These are phyloP conservation scores for Neocatenulostroma microsporum DNA, from an alignment of 2,329 filamentous ascomycete species.

Conservation along the genomic window DNA sequence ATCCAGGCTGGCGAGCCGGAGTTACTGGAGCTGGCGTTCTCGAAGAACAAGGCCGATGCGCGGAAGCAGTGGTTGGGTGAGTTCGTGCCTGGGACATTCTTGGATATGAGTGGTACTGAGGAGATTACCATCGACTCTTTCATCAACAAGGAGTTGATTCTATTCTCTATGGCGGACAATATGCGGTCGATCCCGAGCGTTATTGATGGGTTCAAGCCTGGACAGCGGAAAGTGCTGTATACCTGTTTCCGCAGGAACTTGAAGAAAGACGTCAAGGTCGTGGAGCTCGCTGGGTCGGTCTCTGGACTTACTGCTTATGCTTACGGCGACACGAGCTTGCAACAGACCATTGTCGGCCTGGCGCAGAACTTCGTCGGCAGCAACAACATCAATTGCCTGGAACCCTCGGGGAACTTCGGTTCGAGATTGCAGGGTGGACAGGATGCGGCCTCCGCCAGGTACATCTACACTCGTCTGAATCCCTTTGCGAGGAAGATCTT, in stretches of 20 bases:
- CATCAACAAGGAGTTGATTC: slow-evolving; percentile 92
- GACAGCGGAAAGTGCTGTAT: slow-evolving; percentile 93
- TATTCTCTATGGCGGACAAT: slow-evolving; percentile 99
- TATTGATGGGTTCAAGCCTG: slow-evolving; percentile 89
- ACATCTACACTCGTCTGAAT: slow-evolving; percentile 91
- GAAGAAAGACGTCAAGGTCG: slow-evolving; percentile 91
- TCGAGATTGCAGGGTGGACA: slow-evolving; percentile 85
- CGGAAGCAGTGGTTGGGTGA: slow-evolving; percentile 95
- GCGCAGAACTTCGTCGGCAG: slow-evolving; percentile 94
- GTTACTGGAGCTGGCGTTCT: slow-evolving; percentile 90
- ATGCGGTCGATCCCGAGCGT: slow-evolving; percentile 94
- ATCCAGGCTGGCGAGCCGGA: slow-evolving; percentile 78
- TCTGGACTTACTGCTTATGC: slow-evolving; percentile 89
- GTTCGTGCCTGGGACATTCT: slow-evolving; percentile 84
- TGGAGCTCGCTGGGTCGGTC: slow-evolving; percentile 86
- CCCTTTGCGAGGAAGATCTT: slow-evolving; percentile 89
- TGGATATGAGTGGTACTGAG: slow-evolving; percentile 69
- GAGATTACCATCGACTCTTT: slow-evolving; percentile 86
- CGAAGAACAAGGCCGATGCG: slow-evolving; percentile 97
- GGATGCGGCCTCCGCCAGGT: slow-evolving; percentile 94
- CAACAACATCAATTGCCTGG: slow-evolving; percentile 92
- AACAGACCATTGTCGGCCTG: slow-evolving; percentile 91
- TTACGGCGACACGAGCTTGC: slow-evolving; percentile 85
- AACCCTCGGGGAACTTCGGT: slow-evolving; percentile 97
- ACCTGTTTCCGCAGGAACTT: slow-evolving; percentile 89